Evolutionary conservation across 2,329 filamentous ascomycete species (phyloP).

Genomic region (Ilyonectria sp.): DNA sequence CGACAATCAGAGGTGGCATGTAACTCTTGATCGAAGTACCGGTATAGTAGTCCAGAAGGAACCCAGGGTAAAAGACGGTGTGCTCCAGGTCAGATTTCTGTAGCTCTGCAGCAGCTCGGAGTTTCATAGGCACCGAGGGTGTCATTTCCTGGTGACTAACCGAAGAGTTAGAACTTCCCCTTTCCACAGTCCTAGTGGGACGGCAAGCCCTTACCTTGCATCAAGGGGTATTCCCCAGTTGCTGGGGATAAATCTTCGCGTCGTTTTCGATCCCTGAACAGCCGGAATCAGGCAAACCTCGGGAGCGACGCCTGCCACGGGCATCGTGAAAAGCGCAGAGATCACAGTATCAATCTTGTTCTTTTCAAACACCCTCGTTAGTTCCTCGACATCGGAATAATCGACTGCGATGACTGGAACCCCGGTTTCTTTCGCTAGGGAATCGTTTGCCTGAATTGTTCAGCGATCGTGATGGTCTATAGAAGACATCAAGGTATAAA

Average conservation of each 20-base stretch:
- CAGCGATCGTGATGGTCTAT: neutral
- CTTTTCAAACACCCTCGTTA: neutral
- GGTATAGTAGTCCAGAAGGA: neutral
- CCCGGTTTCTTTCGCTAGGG: neutral
- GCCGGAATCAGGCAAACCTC: conserved; percentile 12
- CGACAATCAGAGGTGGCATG: conserved; percentile 1
- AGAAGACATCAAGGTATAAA: neutral
- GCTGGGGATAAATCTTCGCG: conserved; percentile 10
- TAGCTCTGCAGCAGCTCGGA: neutral
- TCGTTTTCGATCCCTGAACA: neutral
- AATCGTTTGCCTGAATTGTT: neutral
- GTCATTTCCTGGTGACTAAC: neutral
- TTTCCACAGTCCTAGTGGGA: neutral
- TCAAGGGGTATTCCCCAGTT: conserved; percentile 10
- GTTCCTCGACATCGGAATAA: neutral
- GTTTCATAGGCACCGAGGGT: neutral
- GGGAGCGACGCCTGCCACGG: neutral
- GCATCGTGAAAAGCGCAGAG: conserved; percentile 8
- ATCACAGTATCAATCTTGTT: conserved; percentile 14
- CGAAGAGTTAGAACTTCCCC: neutral
- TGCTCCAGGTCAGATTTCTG: neutral
- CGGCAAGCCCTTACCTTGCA: neutral
- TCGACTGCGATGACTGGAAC: conserved; percentile 9
- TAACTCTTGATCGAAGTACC: neutral
- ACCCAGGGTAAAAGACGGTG: neutral